Conservation (phyloP, 495 filamentous ascomycete species). For the Penicillium angulare region DNA sequence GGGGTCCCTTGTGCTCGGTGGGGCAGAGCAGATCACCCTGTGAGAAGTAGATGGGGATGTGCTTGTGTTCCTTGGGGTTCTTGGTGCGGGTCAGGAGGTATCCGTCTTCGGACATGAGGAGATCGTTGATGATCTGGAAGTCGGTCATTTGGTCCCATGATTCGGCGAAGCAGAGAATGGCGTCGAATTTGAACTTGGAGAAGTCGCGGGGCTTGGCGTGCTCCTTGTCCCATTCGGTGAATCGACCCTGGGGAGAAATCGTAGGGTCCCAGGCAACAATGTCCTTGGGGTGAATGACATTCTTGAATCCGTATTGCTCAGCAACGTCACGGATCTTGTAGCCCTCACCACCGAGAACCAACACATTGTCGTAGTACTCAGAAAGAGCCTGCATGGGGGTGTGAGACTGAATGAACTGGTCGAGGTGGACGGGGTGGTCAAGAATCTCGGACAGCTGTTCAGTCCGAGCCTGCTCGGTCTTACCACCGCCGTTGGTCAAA, state of each 20-base stretch:
- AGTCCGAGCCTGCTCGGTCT: constrained; percentile 81
- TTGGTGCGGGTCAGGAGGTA: constrained; percentile 63
- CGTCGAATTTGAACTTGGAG: constrained; percentile 71
- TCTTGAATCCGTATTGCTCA: constrained; percentile 84
- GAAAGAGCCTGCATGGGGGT: constrained; percentile 91
- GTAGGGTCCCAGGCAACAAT: constrained; percentile 81
- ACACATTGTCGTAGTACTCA: constrained; percentile 76
- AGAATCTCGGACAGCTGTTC: constrained; percentile 73
- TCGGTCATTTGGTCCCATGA: constrained; percentile 81
- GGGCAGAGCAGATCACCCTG: constrained; percentile 74
- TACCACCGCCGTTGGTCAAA: constrained; percentile 90
- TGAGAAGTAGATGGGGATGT: constrained; percentile 77
- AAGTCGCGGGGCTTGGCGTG: constrained; percentile 67
- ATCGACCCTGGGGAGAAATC: constrained; percentile 76
- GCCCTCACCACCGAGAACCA: constrained; percentile 85
- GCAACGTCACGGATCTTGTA: constrained; percentile 84
- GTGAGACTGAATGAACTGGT: constrained; percentile 92
- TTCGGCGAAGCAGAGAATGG: constrained; percentile 80
- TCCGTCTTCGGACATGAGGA: constrained; percentile 70
- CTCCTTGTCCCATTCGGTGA: constrained; percentile 64
- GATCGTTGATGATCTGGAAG: constrained; percentile 80
- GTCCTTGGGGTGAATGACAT: constrained; percentile 85
- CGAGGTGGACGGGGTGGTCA: constrained; percentile 68
- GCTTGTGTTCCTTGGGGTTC: constrained; percentile 50
- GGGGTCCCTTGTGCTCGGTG: constrained; percentile 66